Base-by-base conservation (phyloP, 1,139 yeast genomes). In the Kodamaea alishanica region DNA sequence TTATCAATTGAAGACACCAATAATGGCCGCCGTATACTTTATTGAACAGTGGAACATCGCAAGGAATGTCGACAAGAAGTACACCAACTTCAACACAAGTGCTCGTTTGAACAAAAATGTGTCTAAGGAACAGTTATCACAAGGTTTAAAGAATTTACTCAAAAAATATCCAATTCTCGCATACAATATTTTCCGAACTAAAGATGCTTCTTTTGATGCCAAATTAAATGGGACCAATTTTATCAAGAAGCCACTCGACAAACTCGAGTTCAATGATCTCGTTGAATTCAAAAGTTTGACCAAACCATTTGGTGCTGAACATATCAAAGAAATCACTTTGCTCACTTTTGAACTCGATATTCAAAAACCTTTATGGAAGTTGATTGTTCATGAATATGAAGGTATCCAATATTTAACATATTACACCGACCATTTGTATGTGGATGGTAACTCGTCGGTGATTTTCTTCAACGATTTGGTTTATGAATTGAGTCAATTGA, bases 361-460 rank as follows among this genome's bases (percentile, higher is more conserved):
- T 2, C 39, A 44, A 1, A 38, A 45, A 10, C 70, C 71, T 4
- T 45, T 61, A 11, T 67, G 72, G 72, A 49, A 51, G 32, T 33
- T 67, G 4, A 35, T 52, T 4, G 55, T 66, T 1, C 50, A 48
- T 37, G 48, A 52, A 30, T 48, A 48, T n/a, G 41, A 44, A n/a
- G 47, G 41, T 4, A 43, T 29, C 5, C 56, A 51, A 30, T 50
- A 59, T 29, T 29, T 66, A 4, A 42, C 63, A 1, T 58, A 61
- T 26, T 50, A 49, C 11, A 59, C 60, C 40, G 67, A 67, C 46
- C 76, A 70, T 46, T 31, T 60, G 1, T 45, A 62, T 8, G 58
- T 57, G 29, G 75, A 70, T 47, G 76, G 75, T 3, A 53, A 51
- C 11, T 51, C 70, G 1, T 68, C 58, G 0, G 48, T 53, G 6